A percentile compares a stretch with the other conserved stretches of the same genome.
phyloP scores from a whole-genome alignment of 2,329 filamentous ascomycete species.

The Diaporthe longicolla region DNA sequence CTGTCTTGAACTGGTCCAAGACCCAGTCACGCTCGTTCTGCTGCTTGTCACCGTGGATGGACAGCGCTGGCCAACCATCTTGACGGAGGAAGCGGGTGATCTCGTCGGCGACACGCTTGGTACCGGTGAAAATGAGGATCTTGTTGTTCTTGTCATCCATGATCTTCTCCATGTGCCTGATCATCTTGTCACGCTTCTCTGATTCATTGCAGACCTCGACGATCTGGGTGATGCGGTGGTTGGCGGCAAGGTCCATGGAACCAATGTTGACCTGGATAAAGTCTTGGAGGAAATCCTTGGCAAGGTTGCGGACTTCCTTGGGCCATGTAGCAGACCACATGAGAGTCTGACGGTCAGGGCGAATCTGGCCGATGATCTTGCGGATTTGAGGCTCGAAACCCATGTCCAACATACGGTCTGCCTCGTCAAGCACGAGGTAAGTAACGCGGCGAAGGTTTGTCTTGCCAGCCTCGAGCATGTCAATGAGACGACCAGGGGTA shows the following conservation, averaged over 20 bases:
- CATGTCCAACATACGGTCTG: conserved; percentile 99
- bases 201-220: conserved; percentile 96
- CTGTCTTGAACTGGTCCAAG: conserved; percentile 98
- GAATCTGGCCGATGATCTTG: conserved; percentile 98
- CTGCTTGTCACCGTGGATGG: conserved; percentile 99
- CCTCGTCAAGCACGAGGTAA: conserved; percentile 98
- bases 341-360: conserved; percentile 97
- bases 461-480: conserved; percentile 98
- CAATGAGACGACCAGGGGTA: conserved; percentile 96
- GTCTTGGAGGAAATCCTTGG: conserved; percentile 90
- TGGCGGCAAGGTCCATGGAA: conserved; percentile 94
- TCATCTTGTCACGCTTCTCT: conserved; percentile 98
- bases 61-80: conserved; percentile 97
- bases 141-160: conserved; percentile 98
- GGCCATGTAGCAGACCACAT: conserved; percentile 99
- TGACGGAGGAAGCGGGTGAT: conserved; percentile 98
- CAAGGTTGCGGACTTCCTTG: conserved; percentile 95
- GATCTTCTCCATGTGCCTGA: conserved; percentile 96
- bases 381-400: conserved; percentile 99
- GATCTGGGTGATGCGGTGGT: conserved; percentile 97
- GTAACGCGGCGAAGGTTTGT: conserved; percentile 98
- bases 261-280: conserved; percentile 99
- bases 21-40: conserved; percentile 99
- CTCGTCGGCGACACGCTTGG: conserved; percentile 96
- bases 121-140: conserved; percentile 92